Percentiles rank a stretch among this genome's conserved stretches.
Conservation (phyloP, 2,329 filamentous ascomycete genomes). For the Arachnomyces sp. region DNA sequence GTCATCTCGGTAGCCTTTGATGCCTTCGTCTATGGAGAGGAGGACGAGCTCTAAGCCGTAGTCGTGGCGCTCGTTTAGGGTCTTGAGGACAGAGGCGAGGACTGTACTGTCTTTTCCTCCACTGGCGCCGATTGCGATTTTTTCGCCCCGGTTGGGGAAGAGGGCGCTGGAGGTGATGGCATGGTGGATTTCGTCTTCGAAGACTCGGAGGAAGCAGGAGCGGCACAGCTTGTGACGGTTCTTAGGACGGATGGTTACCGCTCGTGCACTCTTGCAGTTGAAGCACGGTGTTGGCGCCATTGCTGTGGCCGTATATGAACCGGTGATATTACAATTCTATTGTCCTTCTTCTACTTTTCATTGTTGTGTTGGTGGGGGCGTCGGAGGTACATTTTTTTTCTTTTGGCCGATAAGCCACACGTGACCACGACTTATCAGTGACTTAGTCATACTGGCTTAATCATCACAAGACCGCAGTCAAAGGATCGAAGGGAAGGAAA, state of each 20-base stretch:
- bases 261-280: slow-evolving; percentile 65
- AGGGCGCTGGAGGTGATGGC: slow-evolving; percentile 77
- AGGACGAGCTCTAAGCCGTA: slow-evolving; percentile 82
- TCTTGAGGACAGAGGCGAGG: slow-evolving; percentile 87
- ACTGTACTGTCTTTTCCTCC: slow-evolving; percentile 98
- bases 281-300: slow-evolving; percentile 76
- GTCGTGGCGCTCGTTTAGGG: slow-evolving; percentile 77
- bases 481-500: no score
- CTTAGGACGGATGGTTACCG: slow-evolving; percentile 87
- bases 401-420: no score
- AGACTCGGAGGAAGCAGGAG: slow-evolving; percentile 73
- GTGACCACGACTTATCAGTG: no score
- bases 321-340: no score
- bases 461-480: no score
- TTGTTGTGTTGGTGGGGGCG: no score
- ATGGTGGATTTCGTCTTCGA: slow-evolving; percentile 89
- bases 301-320: slow-evolving; percentile 6
- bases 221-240: slow-evolving; percentile 92
- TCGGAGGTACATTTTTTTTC: no score
- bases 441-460: no score
- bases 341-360: no score
- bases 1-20: slow-evolving; percentile 93
- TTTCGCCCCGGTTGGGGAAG: slow-evolving; percentile 67
- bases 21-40: slow-evolving; percentile 91
- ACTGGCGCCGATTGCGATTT: slow-evolving; percentile 87